Evolutionary conservation across 140 eudicot genomes (phyloP), one percentile per base, ranked within the genome.

Genomic region (Anethum foeniculum): DNA sequence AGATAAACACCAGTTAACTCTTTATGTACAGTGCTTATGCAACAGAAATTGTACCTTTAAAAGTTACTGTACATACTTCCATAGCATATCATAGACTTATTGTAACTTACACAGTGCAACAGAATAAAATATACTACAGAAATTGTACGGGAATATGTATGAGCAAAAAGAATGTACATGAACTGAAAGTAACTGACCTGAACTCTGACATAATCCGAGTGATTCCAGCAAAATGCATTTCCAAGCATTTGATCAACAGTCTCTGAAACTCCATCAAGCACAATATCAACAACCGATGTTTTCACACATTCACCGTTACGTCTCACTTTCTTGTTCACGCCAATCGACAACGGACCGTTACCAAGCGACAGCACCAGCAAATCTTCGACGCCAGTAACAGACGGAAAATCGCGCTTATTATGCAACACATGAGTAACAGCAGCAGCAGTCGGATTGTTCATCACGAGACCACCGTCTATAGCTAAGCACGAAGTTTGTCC

Each of bases 381-480:
- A 81, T 92, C 97, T 23, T 94, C 97, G 3, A 94, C 93, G 73
- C 96, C 90, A 68, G 81, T 89, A 3, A 94, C 93, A 18, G 88
- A 72, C 43, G 97, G 97, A 73, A 94, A 94, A 27, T 93, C 97
- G 15, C 93, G 90, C 82, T 93, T 93, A 80, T 93, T 93, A 75
- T 93, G 97, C n/a, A 94, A 78, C 1, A 90, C 98, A 67, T 94
- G 98, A 58, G 98, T 94, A 38, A 94, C 89, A n/a, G 96, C 94
- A 0, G 94, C 96, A 0, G 98, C 90, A 11, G 96, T 80, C 0
- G 98, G 98, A 69, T 94, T 94, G 81, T 92, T 94, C 98, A 90
- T 94, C 58, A 92, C 97, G 8, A 92, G 74, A 8, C 99, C 97
- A 11, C 99, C 99, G 84, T 95, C 98, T 0, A 95, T 77, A 16